Conservation (phyloP, 176 grass and related monocot genomes). For the Raddia guianensis region DNA sequence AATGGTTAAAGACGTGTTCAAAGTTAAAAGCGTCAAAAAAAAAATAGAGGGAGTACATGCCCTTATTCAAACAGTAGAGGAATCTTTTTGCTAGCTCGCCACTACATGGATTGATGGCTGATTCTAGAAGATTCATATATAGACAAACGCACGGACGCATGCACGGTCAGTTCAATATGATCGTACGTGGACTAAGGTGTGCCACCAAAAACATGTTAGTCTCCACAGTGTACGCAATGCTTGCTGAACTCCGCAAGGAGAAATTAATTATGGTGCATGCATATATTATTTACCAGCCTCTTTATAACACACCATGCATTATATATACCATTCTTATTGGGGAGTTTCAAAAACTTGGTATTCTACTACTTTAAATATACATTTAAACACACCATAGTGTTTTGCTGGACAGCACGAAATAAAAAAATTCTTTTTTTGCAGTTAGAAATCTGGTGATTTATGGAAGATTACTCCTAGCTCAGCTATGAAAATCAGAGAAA, state of each 20-base stretch:
- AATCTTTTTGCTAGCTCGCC: constrained; percentile 28
- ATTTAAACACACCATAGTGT: neutral
- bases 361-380: neutral
- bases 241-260: neutral
- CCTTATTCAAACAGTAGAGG: neutral
- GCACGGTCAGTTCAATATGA: constrained; percentile 33
- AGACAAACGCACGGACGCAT: neutral
- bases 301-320: neutral
- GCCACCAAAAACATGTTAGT: constrained; percentile 30
- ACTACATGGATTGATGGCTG: neutral
- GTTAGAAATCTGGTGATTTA: no score
- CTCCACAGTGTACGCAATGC: neutral
- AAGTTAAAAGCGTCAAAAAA: no score
- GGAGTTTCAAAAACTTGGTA: neutral
- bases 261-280: neutral
- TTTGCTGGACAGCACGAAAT: neutral
- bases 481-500: no score
- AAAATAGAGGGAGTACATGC: no score
- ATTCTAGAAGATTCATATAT: constrained; percentile 40
- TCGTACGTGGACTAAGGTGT: constrained; percentile 47
- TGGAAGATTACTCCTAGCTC: no score
- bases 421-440: neutral
- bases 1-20: no score
- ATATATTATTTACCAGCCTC: neutral
- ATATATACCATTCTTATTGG: neutral